Percentiles rank a stretch among this genome's conserved stretches.
phyloP scores from a whole-genome alignment of 352 stramenopile genomes.

The Phytophthora ramorum region DNA sequence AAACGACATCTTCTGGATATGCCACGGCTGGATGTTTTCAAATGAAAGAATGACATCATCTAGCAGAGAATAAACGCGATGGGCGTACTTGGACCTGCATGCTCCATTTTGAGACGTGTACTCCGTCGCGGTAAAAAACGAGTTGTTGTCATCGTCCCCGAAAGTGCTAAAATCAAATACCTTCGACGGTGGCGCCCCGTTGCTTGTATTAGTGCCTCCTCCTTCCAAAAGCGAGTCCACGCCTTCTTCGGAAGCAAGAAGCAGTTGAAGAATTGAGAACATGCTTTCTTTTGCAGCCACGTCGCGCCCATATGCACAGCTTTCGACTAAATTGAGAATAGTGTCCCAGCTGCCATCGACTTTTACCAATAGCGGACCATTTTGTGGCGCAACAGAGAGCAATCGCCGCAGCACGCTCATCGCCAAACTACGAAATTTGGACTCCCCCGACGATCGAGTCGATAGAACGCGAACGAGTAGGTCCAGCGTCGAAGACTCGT shows the following conservation, averaged over 20 bases:
- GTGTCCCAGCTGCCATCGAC: constrained; percentile 57
- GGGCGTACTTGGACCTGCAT: constrained; percentile 40
- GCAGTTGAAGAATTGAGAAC: constrained; percentile 59
- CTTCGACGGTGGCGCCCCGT: constrained; percentile 24
- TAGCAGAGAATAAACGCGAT: constrained; percentile 66
- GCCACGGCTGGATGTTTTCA: constrained; percentile 80
- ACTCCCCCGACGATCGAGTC: constrained; percentile 18
- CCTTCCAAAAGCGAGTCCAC: constrained; percentile 47
- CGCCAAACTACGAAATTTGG: constrained; percentile 35
- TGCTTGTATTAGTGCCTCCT: background rate
- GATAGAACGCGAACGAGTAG: constrained; percentile 49
- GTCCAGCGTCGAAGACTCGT: constrained; percentile 70
- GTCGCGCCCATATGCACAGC: constrained; percentile 46
- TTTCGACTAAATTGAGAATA: constrained; percentile 57
- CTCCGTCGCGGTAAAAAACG: constrained; percentile 64
- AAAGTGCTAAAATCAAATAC: constrained; percentile 46
- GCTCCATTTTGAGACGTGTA: constrained; percentile 49
- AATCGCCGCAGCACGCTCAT: constrained; percentile 51
- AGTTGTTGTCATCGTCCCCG: constrained; percentile 54
- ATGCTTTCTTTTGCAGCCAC: constrained; percentile 56
- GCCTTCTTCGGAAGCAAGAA: constrained; percentile 58
- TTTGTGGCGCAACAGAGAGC: constrained; percentile 55
- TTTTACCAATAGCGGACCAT: constrained; percentile 47
- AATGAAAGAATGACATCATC: constrained; percentile 74
- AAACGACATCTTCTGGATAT: constrained; percentile 81